phyloP scores from a whole-genome alignment of 164 flowering plant species.

The Nymphaea thermarum region DNA sequence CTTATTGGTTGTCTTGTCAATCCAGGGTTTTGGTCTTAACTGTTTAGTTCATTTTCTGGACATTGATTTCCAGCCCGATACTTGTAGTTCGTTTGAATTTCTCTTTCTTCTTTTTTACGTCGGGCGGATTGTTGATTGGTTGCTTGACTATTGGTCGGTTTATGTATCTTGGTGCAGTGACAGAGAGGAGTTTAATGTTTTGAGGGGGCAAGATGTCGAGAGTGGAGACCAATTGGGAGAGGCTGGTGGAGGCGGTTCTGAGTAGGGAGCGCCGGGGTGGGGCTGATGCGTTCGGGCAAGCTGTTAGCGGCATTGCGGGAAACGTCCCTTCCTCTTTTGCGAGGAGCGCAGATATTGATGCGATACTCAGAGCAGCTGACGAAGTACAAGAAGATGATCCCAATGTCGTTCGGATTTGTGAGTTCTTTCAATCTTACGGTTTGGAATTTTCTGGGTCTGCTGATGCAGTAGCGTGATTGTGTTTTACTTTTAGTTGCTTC shows the following conservation, averaged over 20 bases:
- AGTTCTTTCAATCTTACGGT: no score
- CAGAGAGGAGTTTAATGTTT: no score
- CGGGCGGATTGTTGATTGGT: no score
- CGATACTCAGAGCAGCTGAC: conserved; percentile 81
- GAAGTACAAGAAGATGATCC: no score
- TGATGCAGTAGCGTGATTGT: background rate
- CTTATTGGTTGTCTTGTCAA: no score
- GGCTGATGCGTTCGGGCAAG: conserved; percentile 42
- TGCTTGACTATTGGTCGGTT: background rate
- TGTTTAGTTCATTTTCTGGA: no score
- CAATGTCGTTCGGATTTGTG: no score
- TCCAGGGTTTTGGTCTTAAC: no score
- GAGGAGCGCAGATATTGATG: conserved; percentile 74
- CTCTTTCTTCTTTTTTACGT: background rate
- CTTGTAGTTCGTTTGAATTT: no score
- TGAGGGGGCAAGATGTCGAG: conserved; percentile 44
- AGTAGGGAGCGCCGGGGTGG: conserved; percentile 47
- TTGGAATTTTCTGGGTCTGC: no score
- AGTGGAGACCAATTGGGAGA: conserved; percentile 77
- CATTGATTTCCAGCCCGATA: no score
- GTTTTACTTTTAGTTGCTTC: no score
- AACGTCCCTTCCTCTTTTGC: conserved; percentile 76
- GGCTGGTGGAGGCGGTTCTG: conserved; percentile 69
- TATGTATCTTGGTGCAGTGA: background rate
- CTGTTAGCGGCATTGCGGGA: conserved; percentile 63